phyloP scores from a whole-genome alignment of 352 stramenopile species.

The Pythium phragmitis region DNA sequence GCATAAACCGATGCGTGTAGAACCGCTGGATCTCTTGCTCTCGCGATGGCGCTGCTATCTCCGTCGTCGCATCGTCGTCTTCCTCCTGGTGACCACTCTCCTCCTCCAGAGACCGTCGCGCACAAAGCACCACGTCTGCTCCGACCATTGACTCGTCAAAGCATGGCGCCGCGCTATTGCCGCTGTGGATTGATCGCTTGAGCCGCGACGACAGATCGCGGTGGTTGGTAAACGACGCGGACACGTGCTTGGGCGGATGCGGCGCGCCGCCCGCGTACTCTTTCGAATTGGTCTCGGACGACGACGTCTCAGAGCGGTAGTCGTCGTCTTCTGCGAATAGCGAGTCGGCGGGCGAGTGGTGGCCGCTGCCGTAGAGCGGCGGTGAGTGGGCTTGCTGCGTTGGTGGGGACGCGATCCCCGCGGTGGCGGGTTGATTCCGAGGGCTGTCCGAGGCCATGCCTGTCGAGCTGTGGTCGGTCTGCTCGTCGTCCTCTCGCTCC shows the following conservation, averaged over 20 bases:
- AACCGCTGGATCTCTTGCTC: slow-evolving; percentile 36
- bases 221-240: slow-evolving; percentile 59
- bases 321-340: slow-evolving; percentile 76
- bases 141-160: slow-evolving; percentile 68
- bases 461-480: slow-evolving; percentile 27
- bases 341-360: slow-evolving; percentile 54
- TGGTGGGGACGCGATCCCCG: background rate
- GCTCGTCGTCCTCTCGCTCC: slow-evolving; percentile 31
- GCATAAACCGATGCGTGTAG: slow-evolving; percentile 79
- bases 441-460: slow-evolving; percentile 24
- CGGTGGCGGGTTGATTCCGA: background rate
- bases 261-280: slow-evolving; percentile 13
- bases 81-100: slow-evolving; percentile 10
- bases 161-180: slow-evolving; percentile 18
- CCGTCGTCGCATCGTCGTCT: background rate
- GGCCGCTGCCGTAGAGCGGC: slow-evolving; percentile 13
- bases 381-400: slow-evolving; percentile 15
- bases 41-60: background rate
- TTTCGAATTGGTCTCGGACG: slow-evolving; percentile 48
- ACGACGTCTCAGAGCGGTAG: slow-evolving; percentile 73
- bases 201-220: slow-evolving; percentile 58
- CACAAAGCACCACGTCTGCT: slow-evolving; percentile 73
- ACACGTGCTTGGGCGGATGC: slow-evolving; percentile 34
- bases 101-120: slow-evolving; percentile 22
- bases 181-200: slow-evolving; percentile 43